Conservation (phyloP, 371 early-diverging fungal species). For the Apophysomyces variabilis region DNA sequence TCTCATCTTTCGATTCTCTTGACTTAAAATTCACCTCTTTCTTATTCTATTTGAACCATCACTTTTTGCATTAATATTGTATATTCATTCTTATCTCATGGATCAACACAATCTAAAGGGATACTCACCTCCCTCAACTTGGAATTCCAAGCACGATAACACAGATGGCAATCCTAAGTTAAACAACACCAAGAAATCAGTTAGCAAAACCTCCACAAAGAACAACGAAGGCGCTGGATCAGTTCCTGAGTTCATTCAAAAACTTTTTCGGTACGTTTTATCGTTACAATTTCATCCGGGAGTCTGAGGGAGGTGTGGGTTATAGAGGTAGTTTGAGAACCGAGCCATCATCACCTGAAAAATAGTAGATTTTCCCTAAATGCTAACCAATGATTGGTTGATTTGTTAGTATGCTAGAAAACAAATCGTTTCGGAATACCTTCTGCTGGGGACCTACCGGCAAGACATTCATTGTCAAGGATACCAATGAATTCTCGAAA, state of each 20-base stretch:
- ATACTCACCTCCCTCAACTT: slow-evolving; percentile 2
- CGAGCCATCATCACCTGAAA: slow-evolving; percentile 13
- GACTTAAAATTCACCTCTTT: too few species aligned
- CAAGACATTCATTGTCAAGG: slow-evolving; percentile 82
- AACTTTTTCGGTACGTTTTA: slow-evolving; percentile 20
- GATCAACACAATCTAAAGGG: background rate
- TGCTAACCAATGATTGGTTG: background rate
- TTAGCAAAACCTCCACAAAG: slow-evolving; percentile 12
- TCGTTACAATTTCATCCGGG: slow-evolving; percentile 6
- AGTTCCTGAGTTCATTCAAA: slow-evolving; percentile 27
- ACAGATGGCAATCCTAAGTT: slow-evolving; percentile 3
- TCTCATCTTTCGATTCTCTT: background rate
- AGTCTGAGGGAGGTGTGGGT: background rate
- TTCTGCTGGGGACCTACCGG: slow-evolving; percentile 82
- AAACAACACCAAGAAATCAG: slow-evolving; percentile 1
- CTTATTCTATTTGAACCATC: background rate
- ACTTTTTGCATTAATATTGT: background rate
- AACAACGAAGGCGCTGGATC: slow-evolving; percentile 18
- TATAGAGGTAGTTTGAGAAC: slow-evolving; percentile 2
- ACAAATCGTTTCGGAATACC: slow-evolving; percentile 62
- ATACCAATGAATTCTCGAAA: slow-evolving; percentile 75
- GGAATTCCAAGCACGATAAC: slow-evolving; percentile 6
- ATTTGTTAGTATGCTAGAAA: slow-evolving; percentile 65
- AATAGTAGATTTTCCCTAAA: background rate
- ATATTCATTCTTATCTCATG: background rate